Base-by-base conservation (phyloP, 371 early-diverging fungal species). In the Encephalitozoon intestinalis region DNA sequence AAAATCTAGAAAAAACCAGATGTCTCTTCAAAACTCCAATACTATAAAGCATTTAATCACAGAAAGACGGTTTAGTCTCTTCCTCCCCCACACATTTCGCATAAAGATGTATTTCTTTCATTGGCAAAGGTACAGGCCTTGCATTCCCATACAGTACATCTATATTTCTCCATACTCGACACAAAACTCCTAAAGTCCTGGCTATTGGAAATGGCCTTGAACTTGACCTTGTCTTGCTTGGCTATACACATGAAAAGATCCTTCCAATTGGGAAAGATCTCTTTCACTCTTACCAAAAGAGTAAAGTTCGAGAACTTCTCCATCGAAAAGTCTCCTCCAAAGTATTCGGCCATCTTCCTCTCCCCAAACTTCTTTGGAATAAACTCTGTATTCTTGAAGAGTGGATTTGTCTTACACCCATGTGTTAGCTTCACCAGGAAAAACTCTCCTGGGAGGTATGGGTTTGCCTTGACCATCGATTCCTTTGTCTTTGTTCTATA, bases 11-110 rank as follows among this genome's bases (percentile, higher is more conserved):
- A 58, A 58, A 58, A 30, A 53, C 34, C 34, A 7, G 34, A 5
- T 6, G 26, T 34, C 28, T 34, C 54, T 30, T 34, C 28, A 53
- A 53, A 26, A 58, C 28, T 4, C 34, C 58, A 37, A 34, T 9
- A 34, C 15, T 21, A 58, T 31, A 31, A 58, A 34, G 34, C 30
- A 30, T 58, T 37, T 34, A 30, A 58, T 58, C 58, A 34, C 58
- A 58, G 5, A 34, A 40, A 3, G 28, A 2, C 7, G 15, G 1
- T 8, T 40, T 25, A 65, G 30, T 65, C 43, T 30, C 37, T 15
- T 4, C 12, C 65, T 90, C 89, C 93, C 93, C 68, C 92, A 79
- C 96, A 96, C 89, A 96, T 93, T 70, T 92, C 92, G 84, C 96
- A 95, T 65, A 83, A 88, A 66, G 86, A 87, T 31, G 85, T 79